Evolutionary conservation across 306 rosid species (phyloP), one percentile per base, ranked within the genome.

Genomic region (Sesbania bispinosa): DNA sequence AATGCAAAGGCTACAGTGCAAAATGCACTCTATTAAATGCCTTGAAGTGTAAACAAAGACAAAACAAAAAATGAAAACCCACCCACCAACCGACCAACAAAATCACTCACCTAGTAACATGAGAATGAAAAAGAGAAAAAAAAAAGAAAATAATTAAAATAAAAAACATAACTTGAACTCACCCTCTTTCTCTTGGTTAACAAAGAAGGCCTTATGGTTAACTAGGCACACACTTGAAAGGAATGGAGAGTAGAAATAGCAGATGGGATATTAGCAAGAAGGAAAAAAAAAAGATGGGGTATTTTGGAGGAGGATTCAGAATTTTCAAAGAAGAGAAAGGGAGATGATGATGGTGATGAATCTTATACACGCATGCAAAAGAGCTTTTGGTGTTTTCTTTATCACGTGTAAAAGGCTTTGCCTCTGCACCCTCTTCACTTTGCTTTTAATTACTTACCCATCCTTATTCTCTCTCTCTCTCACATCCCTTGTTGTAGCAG

Each of bases 351-450:
- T 47, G 73, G 65, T 39, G 78, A 74, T 78, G 80, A 74, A 75
- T 78, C 75, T 74, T 69, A 82, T 78, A 78, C 51, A 82, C 79
- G 83, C 83, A 79, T 79, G 83, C 83, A 79, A 74, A 54, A 50
- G 71, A 62, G 75, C 46, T 79, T 79, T 73, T 73, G 63, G 64
- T 72, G 63, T 58, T 79, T 79, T 65, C 69, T 79, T 72, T 64
- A 73, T 79, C 83, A 79, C 79, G 83, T 79, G 83, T 79, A 38
- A 79, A 79, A 79, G 76, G 11, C 76, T 58, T 67, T 68, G 35
- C 16, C 42, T 73, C 76, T 73, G 63, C 78, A 23, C 32, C 19
- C 20, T 30, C 59, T 29, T 29, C 1, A 6, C 70, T 67, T 51
- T 64, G 71, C 84, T 71, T 73, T 83, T 76, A 41, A 24, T 26